Conservation (phyloP, 495 filamentous ascomycete species). For the Halenospora varia region DNA sequence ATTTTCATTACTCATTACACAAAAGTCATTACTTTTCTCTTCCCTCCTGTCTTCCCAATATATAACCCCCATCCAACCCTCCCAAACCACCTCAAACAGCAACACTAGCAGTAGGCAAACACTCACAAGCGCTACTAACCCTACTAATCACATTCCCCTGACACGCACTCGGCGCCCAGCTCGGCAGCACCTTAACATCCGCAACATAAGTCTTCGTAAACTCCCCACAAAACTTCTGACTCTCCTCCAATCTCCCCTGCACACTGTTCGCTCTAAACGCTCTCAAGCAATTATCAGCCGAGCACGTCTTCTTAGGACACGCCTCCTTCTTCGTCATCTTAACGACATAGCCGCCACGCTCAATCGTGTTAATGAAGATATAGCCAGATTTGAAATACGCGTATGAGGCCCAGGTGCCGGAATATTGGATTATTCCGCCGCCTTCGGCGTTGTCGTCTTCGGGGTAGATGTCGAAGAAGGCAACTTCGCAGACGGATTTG, state of each 20-base stretch:
- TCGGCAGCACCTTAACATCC: not conserved
- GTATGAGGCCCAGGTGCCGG: conserved; percentile 35
- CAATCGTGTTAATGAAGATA: conserved; percentile 36
- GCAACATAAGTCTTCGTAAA: conserved; percentile 14
- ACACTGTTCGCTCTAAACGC: conserved; percentile 2
- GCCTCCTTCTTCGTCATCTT: conserved; percentile 15
- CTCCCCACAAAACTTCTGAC: conserved; percentile 3
- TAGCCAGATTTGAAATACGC: conserved; percentile 34
- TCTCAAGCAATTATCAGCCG: conserved; percentile 8
- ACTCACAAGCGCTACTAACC: conserved; percentile 5
- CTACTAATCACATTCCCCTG: conserved; percentile 5
- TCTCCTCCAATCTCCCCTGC: conserved; percentile 3
- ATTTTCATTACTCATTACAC: too few relatives aligned
- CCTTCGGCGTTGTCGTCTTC: conserved; percentile 9
- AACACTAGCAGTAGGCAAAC: conserved; percentile 2
- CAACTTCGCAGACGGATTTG: conserved; percentile 6
- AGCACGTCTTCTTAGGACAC: conserved; percentile 2
- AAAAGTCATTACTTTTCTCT: too few relatives aligned
- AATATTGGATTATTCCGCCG: conserved; percentile 25
- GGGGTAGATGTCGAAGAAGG: conserved; percentile 14
- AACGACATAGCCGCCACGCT: conserved; percentile 33
- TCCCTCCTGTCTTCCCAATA: too few relatives aligned
- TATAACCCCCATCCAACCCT: not conserved
- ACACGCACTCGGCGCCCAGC: not conserved
- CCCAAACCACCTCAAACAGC: not conserved